phyloP scores from a whole-genome alignment of 2,329 filamentous ascomycete genomes.

The Claviceps humidiphila region DNA sequence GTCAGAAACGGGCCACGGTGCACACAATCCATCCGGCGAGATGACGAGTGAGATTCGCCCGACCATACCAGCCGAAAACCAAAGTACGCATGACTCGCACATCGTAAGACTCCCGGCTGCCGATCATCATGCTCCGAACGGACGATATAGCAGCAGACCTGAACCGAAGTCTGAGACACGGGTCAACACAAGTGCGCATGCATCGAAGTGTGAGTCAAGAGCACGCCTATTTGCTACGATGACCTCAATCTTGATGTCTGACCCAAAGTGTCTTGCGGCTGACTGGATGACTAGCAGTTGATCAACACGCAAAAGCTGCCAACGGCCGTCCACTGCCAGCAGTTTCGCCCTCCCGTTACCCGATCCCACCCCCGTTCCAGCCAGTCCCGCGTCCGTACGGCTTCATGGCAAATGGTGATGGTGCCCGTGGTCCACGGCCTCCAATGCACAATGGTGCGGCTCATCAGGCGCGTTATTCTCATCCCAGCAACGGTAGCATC shows the following conservation, averaged over 20 bases:
- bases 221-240: not conserved
- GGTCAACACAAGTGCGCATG: not conserved
- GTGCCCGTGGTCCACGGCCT: conserved; percentile 18
- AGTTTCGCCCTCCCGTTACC: conserved; percentile 24
- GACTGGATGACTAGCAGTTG: conserved; percentile 4
- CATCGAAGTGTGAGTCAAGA: conserved; percentile 4
- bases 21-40: not conserved
- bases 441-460: conserved; percentile 21
- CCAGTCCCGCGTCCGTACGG: conserved; percentile 20
- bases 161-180: conserved; percentile 6
- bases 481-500: conserved; percentile 41
- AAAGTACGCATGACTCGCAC: not conserved
- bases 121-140: not conserved
- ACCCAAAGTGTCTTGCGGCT: conserved; percentile 1
- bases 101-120: conserved; percentile 1
- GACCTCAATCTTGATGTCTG: not conserved
- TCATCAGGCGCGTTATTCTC: conserved; percentile 32
- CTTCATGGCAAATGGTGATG: conserved; percentile 20
- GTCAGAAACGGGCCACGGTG: not conserved
- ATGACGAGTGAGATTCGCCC: not conserved
- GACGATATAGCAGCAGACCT: not conserved
- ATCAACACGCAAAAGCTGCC: conserved; percentile 8
- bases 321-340: conserved; percentile 17
- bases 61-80: not conserved
- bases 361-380: conserved; percentile 31